Evolutionary conservation across 2,329 filamentous ascomycete genomes (phyloP).

Genomic region (Colletotrichum liaoningense): DNA sequence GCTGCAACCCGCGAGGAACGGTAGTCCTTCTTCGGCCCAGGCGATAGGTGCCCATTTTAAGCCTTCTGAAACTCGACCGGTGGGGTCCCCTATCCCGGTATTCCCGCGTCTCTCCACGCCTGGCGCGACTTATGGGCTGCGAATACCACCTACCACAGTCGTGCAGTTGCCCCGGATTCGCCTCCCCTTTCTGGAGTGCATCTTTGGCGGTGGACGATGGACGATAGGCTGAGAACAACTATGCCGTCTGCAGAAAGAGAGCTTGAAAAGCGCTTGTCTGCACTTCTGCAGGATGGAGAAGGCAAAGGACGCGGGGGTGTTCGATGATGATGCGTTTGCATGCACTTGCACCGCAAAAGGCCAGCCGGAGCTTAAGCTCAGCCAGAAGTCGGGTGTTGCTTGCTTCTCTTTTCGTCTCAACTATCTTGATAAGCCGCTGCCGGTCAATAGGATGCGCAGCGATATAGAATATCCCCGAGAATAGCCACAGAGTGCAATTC

Average conservation of each 20-base stretch:
- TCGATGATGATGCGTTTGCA: no score
- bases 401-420: background rate
- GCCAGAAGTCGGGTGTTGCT: background rate
- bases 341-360: background rate
- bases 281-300: no score
- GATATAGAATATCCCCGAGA: constrained; percentile 19
- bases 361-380: background rate
- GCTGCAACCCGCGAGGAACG: background rate
- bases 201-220: background rate
- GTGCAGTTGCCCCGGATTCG: constrained; percentile 4
- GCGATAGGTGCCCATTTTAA: constrained; percentile 20
- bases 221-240: background rate
- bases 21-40: constrained; percentile 2
- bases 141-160: constrained; percentile 32
- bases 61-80: constrained; percentile 28
- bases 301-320: no score
- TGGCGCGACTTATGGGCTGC: background rate
- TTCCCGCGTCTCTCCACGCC: constrained; percentile 15
- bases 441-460: constrained; percentile 22
- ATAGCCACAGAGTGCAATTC: constrained; percentile 21
- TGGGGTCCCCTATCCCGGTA: constrained; percentile 11
- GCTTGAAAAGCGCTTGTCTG: no score
- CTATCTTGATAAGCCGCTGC: constrained; percentile 3
- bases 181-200: constrained; percentile 15
- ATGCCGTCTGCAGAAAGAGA: no score